Percentiles rank a stretch among this genome's conserved stretches.
Conservation (phyloP, 1,284 basidiomycete species). For the Abortiporus biennis region DNA sequence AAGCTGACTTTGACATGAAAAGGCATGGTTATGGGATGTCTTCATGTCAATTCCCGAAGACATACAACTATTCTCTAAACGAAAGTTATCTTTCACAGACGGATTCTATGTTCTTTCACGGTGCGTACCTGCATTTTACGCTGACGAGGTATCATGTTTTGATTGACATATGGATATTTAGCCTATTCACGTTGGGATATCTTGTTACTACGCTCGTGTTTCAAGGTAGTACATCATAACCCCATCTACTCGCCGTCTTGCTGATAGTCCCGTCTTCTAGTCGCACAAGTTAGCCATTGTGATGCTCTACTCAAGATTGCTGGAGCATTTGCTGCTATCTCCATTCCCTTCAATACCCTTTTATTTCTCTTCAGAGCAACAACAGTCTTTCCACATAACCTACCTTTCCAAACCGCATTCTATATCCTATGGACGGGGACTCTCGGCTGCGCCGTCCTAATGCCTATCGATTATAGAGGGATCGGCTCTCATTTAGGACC, state of each 20-base stretch:
- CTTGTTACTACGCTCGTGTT: too few relatives aligned
- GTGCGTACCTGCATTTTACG: slow-evolving; percentile 3
- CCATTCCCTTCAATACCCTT: slow-evolving; percentile 20
- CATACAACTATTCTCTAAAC: neutral
- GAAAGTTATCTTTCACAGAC: slow-evolving; percentile 2
- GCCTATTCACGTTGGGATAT: too few relatives aligned
- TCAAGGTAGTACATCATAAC: too few relatives aligned
- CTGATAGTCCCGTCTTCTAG: neutral
- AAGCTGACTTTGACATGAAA: too few relatives aligned
- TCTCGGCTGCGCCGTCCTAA: slow-evolving; percentile 17
- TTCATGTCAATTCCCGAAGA: slow-evolving; percentile 5
- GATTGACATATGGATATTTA: too few relatives aligned
- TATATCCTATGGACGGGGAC: slow-evolving; percentile 25
- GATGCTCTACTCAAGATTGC: neutral
- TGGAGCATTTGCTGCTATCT: neutral
- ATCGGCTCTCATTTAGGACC: slow-evolving; percentile 21
- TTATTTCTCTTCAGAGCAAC: slow-evolving; percentile 32
- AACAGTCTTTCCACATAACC: slow-evolving; percentile 25
- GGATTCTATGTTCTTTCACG: slow-evolving; percentile 8
- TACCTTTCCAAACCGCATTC: slow-evolving; percentile 19
- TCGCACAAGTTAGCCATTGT: neutral
- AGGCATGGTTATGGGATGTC: slow-evolving; percentile 9
- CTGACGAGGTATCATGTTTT: neutral
- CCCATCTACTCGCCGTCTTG: too few relatives aligned
- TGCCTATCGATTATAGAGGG: slow-evolving; percentile 18